phyloP scores from a whole-genome alignment of 805 yeast genomes.

The Cyberlindnera veronae region DNA sequence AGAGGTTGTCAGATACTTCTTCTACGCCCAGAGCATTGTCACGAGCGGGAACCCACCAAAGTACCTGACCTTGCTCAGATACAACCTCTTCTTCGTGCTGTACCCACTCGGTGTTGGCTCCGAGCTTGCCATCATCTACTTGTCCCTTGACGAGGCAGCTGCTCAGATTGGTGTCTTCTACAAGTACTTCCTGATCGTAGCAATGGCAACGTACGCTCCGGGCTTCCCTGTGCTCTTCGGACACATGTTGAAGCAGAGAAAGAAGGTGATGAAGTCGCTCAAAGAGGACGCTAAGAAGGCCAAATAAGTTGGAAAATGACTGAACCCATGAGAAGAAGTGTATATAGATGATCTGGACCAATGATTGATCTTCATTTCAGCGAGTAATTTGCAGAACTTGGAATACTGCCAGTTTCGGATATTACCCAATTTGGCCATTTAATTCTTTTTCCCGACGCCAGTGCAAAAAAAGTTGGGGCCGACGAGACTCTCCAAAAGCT shows the following conservation, averaged over 20 bases:
- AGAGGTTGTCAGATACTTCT: constrained; percentile 87
- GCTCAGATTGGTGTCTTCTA: constrained; percentile 45
- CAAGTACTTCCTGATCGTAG: constrained; percentile 50
- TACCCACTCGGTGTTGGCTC: constrained; percentile 93
- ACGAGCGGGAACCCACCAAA: constrained; percentile 51
- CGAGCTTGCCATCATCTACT: constrained; percentile 67
- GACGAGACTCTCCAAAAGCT: no score
- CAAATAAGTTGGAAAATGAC: no score
- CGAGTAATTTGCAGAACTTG: not conserved
- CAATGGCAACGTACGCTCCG: constrained; percentile 72
- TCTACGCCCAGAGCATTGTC: constrained; percentile 67
- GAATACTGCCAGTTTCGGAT: no score
- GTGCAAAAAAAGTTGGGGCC: no score
- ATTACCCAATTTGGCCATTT: no score
- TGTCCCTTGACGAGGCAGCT: constrained; percentile 70
- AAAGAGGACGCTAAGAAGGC: constrained; percentile 12
- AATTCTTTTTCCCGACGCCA: no score
- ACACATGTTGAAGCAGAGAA: constrained; percentile 88
- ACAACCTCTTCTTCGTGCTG: constrained; percentile 74
- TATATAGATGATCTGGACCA: no score
- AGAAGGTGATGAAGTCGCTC: constrained; percentile 58
- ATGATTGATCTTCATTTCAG: no score
- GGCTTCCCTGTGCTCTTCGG: constrained; percentile 81
- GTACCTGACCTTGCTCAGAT: constrained; percentile 67
- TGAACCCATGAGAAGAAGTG: no score